Evolutionary conservation across 2,329 filamentous ascomycete genomes (phyloP).

Genomic region (Diaporthe sp.): DNA sequence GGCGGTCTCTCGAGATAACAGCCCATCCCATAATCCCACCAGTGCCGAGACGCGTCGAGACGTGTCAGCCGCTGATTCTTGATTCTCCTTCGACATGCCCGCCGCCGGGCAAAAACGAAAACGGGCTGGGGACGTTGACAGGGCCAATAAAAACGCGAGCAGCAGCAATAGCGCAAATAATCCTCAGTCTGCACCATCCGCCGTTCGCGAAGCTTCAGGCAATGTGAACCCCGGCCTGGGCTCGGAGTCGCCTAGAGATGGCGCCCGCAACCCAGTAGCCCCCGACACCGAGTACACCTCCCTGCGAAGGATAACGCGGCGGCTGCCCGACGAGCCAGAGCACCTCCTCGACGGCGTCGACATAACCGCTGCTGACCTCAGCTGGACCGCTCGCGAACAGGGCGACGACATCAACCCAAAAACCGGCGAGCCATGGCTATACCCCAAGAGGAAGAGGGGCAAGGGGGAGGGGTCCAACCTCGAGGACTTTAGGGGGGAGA

Average conservation of each 20-base stretch:
- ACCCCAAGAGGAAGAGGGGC: conserved; percentile 31
- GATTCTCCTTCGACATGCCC: not conserved
- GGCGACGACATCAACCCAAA: conserved; percentile 27
- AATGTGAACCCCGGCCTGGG: not conserved
- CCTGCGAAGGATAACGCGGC: conserved; percentile 24
- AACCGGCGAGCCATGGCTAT: conserved; percentile 32
- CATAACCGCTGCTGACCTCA: conserved; percentile 32
- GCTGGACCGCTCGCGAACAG: conserved; percentile 7
- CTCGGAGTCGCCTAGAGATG: conserved; percentile 3
- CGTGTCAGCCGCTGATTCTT: not conserved
- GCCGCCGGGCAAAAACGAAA: not conserved
- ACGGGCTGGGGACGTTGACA: not conserved
- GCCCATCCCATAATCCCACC: not conserved
- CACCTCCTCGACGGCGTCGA: conserved; percentile 27
- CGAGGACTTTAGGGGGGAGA: conserved; percentile 34
- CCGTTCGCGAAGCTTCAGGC: not conserved
- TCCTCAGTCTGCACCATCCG: not conserved
- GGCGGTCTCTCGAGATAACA: conserved; percentile 17
- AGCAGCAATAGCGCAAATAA: not conserved
- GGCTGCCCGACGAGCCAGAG: conserved; percentile 19
- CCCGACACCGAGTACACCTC: conserved; percentile 32
- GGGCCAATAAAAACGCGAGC: not conserved
- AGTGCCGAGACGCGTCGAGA: not conserved
- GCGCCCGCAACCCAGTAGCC: conserved; percentile 17
- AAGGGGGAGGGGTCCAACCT: conserved; percentile 33